phyloP scores from a whole-genome alignment of 2,329 filamentous ascomycete genomes.

The Botrytis cinerea region DNA sequence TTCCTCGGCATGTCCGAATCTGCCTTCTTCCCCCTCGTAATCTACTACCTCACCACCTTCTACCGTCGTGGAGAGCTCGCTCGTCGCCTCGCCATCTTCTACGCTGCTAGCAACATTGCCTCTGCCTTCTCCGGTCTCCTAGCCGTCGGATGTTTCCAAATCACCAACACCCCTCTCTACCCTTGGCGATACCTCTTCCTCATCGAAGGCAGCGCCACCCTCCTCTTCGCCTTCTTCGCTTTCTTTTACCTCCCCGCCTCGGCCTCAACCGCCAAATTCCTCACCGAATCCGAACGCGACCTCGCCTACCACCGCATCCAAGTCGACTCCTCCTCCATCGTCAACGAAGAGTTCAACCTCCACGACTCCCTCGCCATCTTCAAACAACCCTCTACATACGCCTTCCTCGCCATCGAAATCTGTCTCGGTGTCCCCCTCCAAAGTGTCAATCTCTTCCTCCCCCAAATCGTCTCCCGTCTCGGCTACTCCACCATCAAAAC shows the following conservation, averaged over 20 bases:
- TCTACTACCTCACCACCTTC: conserved; percentile 60
- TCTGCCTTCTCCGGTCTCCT: conserved; percentile 53
- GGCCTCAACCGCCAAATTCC: conserved; percentile 39
- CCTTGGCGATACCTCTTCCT: conserved; percentile 56
- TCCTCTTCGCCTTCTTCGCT: conserved; percentile 41
- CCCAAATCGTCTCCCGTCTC: conserved; percentile 55
- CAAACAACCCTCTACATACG: conserved; percentile 46
- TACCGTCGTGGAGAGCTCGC: conserved; percentile 73
- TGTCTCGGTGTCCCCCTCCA: conserved; percentile 62
- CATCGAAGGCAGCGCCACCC: conserved; percentile 43
- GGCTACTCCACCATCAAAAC: conserved; percentile 57
- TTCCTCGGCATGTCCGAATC: conserved; percentile 65
- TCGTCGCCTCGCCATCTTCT: conserved; percentile 70
- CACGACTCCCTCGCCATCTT: conserved; percentile 55
- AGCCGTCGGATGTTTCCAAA: conserved; percentile 52
- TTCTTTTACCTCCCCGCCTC: conserved; percentile 43
- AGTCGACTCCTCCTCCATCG: conserved; percentile 64
- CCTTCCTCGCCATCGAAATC: conserved; percentile 56
- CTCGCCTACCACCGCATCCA: conserved; percentile 43
- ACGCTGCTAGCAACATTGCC: conserved; percentile 41
- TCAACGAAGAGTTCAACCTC: conserved; percentile 55
- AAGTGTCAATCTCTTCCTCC: conserved; percentile 55
- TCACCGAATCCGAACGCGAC: conserved; percentile 40
- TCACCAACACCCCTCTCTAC: conserved; percentile 50
- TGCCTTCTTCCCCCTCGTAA: conserved; percentile 69